Base-by-base conservation (phyloP, 2,329 filamentous ascomycete species). In the Amauroascus niger region DNA sequence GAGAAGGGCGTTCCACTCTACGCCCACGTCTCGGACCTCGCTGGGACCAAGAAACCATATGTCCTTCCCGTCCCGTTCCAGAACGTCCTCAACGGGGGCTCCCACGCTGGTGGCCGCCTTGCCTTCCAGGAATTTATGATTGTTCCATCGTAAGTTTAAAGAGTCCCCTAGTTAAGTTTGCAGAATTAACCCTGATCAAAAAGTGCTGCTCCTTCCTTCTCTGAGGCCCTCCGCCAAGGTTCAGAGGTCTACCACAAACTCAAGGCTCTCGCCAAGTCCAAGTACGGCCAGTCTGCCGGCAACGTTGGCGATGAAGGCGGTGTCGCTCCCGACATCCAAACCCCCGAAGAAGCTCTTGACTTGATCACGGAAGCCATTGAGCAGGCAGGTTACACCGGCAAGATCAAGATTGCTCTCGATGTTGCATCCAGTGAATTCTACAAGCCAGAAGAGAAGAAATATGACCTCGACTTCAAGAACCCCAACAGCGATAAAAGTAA, bases 391-490 rank as follows among this genome's bases (percentile, higher is more conserved):
- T 97, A 98, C 81, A 89, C 86, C 56, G 93, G 91, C 74, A 79
- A 93, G 81, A 84, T 98, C 73, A 88, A 95, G 75, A 98, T 98
- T 67, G 93, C 93, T 71, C 95, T 98, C 89, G 93, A 98, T 69
- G 91, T 97, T 71, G 93, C 93, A 62, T 96, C 93, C 62, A 95
- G 87, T 79, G 93, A 98, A 76, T 98, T 98, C 82, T 98, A 98
- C 86, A 97, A 97, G 80, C 75, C 79, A 67, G 88, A 93, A 50
- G 91, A 78, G 72, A 96, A 97, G 87, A 97, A 97, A 82, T 98
- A 98, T 82, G 93, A 98, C 71, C 82, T 98, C 62, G 93, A 97
- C 85, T 98, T 97, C 88, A 97, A 98, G 88, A 98, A 98, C 84
- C 91, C 93, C 68, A 86, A 97, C 61, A 93, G 86, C 73, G 93